Evolutionary conservation across 768 basidiomycete species (phyloP).

Genomic region (Tubosaeta sp.): DNA sequence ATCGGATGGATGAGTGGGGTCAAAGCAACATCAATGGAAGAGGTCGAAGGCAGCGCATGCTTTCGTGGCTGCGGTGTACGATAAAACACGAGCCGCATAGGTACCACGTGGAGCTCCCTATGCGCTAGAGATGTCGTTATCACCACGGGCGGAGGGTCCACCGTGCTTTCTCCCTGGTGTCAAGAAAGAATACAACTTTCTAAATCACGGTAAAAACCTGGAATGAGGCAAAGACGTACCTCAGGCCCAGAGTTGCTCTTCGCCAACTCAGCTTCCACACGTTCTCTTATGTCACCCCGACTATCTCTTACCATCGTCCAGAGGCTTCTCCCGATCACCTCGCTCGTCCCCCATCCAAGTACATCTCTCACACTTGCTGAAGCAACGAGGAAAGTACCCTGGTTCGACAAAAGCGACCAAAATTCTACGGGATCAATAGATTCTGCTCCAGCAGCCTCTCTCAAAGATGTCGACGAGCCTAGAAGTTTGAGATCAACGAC

Average conservation of each 20-base stretch:
- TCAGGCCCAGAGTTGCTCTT: slow-evolving; percentile 16
- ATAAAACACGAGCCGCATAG: slow-evolving; percentile 36
- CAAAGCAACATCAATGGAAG: background rate
- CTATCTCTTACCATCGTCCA: slow-evolving; percentile 34
- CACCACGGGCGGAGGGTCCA: slow-evolving; percentile 17
- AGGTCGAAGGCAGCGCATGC: background rate
- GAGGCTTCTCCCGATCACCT: slow-evolving; percentile 48
- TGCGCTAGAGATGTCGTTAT: slow-evolving; percentile 33
- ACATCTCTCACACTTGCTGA: slow-evolving; percentile 54
- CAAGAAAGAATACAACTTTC: background rate
- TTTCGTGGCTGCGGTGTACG: slow-evolving; percentile 24
- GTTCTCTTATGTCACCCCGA: slow-evolving; percentile 13
- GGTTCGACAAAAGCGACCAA: slow-evolving; percentile 48
- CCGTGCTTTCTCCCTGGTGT: slow-evolving; percentile 1
- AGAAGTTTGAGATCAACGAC: background rate
- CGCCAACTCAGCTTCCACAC: slow-evolving; percentile 26
- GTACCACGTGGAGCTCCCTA: slow-evolving; percentile 33
- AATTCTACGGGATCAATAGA: slow-evolving; percentile 33
- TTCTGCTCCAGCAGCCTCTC: background rate
- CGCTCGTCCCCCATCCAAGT: slow-evolving; percentile 57
- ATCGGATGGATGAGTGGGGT: slow-evolving; percentile 14
- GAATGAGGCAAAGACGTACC: slow-evolving; percentile 10
- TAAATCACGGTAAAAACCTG: background rate
- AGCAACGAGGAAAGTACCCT: slow-evolving; percentile 48
- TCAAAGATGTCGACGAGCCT: slow-evolving; percentile 7